Evolutionary conservation across 352 stramenopile genomes (phyloP).

Genomic region (Proteromonas lacertae): DNA sequence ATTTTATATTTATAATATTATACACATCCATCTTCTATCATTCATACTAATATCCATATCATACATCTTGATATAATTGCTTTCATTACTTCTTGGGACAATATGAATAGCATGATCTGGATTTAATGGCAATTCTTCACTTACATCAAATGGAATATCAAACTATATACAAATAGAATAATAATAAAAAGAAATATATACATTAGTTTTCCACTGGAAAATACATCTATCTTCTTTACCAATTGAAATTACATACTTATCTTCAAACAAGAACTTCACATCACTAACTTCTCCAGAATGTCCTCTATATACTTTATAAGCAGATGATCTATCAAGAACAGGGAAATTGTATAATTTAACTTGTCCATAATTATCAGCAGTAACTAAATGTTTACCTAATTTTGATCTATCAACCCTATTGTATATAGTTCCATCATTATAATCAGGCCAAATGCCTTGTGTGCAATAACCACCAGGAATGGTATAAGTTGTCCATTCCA

Average conservation of each 20-base stretch:
- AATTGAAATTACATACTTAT: slow-evolving; percentile 2
- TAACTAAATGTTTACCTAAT: background rate
- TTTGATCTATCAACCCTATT: background rate
- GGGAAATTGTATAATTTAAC: slow-evolving; percentile 13
- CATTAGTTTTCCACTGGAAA: slow-evolving; percentile 5
- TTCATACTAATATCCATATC: no score
- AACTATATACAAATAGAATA: no score
- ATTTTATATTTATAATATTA: no score
- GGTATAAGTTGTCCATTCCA: background rate
- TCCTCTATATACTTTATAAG: slow-evolving; percentile 3
- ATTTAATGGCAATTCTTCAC: no score
- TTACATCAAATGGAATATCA: no score
- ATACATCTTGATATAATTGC: no score
- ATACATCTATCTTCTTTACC: slow-evolving; percentile 2
- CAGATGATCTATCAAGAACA: background rate
- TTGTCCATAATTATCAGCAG: slow-evolving; percentile 9
- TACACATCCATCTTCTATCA: no score
- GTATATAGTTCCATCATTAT: background rate
- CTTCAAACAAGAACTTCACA: slow-evolving; percentile 1
- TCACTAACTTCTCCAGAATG: slow-evolving; percentile 2
- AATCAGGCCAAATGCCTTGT: background rate
- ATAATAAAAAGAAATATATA: no score
- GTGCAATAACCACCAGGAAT: background rate
- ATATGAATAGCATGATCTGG: no score
- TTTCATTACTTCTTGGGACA: no score